phyloP scores from a whole-genome alignment of 2,329 filamentous ascomycete species.

The Ascochyta pisi region DNA sequence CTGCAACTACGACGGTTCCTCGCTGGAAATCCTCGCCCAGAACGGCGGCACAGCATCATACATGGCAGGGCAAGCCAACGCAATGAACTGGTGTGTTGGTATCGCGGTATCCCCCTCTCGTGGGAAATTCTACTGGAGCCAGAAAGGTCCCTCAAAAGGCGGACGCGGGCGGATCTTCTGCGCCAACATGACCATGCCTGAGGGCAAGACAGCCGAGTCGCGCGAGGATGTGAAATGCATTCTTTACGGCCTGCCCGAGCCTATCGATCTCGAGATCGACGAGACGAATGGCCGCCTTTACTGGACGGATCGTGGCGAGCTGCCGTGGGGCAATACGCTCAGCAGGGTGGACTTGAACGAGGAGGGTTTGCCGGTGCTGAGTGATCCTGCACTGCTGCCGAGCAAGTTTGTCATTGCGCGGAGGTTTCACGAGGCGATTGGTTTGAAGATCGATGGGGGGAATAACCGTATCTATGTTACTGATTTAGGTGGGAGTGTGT shows the following conservation, averaged over 20 bases:
- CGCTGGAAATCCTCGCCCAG: slow-evolving; percentile 14
- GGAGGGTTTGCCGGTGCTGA: slow-evolving; percentile 42
- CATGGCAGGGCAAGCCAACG: slow-evolving; percentile 30
- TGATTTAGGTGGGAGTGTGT: slow-evolving; percentile 29
- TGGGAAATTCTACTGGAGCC: slow-evolving; percentile 65
- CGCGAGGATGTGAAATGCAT: slow-evolving; percentile 41
- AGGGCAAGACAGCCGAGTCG: slow-evolving; percentile 8
- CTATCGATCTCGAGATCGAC: slow-evolving; percentile 65
- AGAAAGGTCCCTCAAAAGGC: slow-evolving; percentile 63
- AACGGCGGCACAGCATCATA: slow-evolving; percentile 4
- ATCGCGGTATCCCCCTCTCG: slow-evolving; percentile 55
- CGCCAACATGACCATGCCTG: slow-evolving; percentile 56
- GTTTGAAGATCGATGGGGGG: slow-evolving; percentile 22
- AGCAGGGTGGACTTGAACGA: slow-evolving; percentile 47
- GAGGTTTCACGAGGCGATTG: slow-evolving; percentile 34
- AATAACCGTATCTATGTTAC: slow-evolving; percentile 20
- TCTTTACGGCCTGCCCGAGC: slow-evolving; percentile 34
- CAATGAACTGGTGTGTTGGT: slow-evolving; percentile 63
- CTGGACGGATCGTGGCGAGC: slow-evolving; percentile 68
- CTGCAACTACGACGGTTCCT: slow-evolving; percentile 21
- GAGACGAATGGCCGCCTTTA: slow-evolving; percentile 56
- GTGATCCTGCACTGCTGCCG: not conserved
- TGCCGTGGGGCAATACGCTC: slow-evolving; percentile 62
- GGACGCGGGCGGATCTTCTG: slow-evolving; percentile 61
- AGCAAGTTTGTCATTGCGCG: slow-evolving; percentile 18